These are phyloP conservation scores for Haematococcus sp. DNA, from an alignment of 139 green algal species.

Conservation along the genomic window DNA sequence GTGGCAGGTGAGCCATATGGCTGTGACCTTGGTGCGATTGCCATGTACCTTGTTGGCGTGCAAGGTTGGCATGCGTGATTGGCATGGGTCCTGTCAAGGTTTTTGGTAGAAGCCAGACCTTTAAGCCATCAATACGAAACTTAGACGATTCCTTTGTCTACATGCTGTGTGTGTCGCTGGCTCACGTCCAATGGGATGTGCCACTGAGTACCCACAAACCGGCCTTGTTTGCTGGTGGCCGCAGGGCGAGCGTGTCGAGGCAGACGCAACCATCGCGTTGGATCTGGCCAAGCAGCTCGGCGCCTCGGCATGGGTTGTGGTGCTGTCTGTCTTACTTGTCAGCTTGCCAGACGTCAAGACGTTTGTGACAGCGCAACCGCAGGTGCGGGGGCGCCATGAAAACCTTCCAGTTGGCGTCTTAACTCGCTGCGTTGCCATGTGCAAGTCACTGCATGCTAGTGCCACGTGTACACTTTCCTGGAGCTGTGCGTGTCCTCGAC, in stretches of 20 bases:
- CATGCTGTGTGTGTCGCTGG: not conserved
- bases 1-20: conserved; percentile 33
- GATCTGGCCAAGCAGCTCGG: not conserved
- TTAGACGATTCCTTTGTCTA: no score
- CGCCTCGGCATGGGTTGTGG: not conserved
- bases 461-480: not conserved
- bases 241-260: not conserved
- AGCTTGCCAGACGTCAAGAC: not conserved
- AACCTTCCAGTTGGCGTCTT: no score
- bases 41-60: conserved; percentile 61
- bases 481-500: no score
- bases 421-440: no score
- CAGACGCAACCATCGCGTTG: not conserved
- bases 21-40: conserved; percentile 36
- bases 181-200: not conserved
- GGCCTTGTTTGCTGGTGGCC: not conserved
- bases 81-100: conserved; percentile 31
- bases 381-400: not conserved
- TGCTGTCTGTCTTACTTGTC: not conserved
- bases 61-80: no score
- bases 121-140: not conserved
- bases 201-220: no score
- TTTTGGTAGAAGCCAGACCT: conserved; percentile 27
- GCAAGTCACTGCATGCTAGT: no score
- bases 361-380: not conserved